Percentiles rank a stretch among this genome's conserved stretches.
phyloP scores from a whole-genome alignment of 768 basidiomycete species.

The Suillus variegatus region DNA sequence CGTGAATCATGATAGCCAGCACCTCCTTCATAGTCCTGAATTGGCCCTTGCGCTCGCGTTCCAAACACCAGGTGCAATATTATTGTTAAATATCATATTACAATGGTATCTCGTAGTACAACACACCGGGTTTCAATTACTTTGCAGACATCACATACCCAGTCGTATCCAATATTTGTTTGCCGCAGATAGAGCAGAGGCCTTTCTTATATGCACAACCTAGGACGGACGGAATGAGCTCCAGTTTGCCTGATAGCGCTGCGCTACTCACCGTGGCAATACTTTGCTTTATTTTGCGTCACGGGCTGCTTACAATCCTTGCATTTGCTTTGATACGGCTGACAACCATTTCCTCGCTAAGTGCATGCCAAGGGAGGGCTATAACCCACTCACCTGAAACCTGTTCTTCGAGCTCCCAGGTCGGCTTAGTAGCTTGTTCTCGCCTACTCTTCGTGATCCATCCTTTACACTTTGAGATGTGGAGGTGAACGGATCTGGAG shows the following conservation, averaged over 20 bases:
- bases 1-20: slow-evolving; percentile 22
- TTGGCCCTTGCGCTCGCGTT: not conserved
- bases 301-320: slow-evolving; percentile 84
- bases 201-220: slow-evolving; percentile 91
- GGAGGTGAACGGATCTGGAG: slow-evolving; percentile 83
- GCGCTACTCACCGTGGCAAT: slow-evolving; percentile 72
- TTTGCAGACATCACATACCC: slow-evolving; percentile 87
- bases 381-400: slow-evolving; percentile 57
- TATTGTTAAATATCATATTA: slow-evolving; percentile 14
- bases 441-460: slow-evolving; percentile 77
- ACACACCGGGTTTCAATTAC: slow-evolving; percentile 33
- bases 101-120: slow-evolving; percentile 22
- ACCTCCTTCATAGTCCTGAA: slow-evolving; percentile 14
- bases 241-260: slow-evolving; percentile 8
- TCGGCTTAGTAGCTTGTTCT: slow-evolving; percentile 78
- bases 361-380: slow-evolving; percentile 15
- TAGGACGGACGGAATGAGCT: slow-evolving; percentile 29
- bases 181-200: slow-evolving; percentile 85
- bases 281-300: slow-evolving; percentile 87
- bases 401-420: slow-evolving; percentile 75
- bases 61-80: slow-evolving; percentile 16
- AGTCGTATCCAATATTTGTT: slow-evolving; percentile 80
- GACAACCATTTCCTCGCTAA: slow-evolving; percentile 9
- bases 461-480: slow-evolving; percentile 76
- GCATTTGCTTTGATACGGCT: slow-evolving; percentile 88